Evolutionary conservation across 2,329 filamentous ascomycete genomes (phyloP).

Genomic region (Conoideocrella luteorostrata): DNA sequence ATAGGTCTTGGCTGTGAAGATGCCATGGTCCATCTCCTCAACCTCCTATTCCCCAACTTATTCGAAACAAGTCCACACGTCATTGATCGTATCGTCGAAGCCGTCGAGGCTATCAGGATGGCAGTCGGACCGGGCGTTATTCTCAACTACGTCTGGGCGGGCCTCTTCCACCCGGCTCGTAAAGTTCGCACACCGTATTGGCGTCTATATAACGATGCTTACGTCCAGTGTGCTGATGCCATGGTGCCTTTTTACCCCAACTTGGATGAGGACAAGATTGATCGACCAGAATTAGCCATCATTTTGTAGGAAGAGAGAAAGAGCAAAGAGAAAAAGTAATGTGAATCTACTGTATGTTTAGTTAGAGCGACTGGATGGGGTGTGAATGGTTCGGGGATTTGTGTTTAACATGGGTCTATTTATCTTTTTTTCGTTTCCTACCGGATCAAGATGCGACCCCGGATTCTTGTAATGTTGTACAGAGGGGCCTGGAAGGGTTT

Average conservation of each 20-base stretch:
- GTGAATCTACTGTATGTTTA: too few species aligned
- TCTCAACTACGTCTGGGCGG: slow-evolving; percentile 98
- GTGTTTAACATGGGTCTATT: too few species aligned
- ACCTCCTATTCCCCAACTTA: slow-evolving; percentile 91
- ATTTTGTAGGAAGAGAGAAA: slow-evolving; percentile 54
- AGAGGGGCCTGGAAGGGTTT: neutral
- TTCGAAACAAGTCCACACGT: slow-evolving; percentile 98
- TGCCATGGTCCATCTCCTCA: slow-evolving; percentile 95
- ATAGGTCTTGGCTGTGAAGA: slow-evolving; percentile 96
- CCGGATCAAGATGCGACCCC: too few species aligned
- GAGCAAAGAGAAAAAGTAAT: neutral
- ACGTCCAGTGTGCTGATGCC: slow-evolving; percentile 85
- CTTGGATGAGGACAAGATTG: slow-evolving; percentile 71
- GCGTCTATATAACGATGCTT: slow-evolving; percentile 94
- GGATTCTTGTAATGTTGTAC: neutral
- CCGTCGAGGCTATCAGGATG: slow-evolving; percentile 91
- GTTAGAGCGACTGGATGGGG: too few species aligned
- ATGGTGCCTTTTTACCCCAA: slow-evolving; percentile 97
- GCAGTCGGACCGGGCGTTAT: slow-evolving; percentile 87
- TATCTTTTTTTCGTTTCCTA: too few species aligned
- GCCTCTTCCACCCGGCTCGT: slow-evolving; percentile 90
- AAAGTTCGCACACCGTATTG: slow-evolving; percentile 95
- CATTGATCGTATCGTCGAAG: slow-evolving; percentile 95
- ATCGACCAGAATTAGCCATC: slow-evolving; percentile 75
- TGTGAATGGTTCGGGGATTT: too few species aligned